Evolutionary conservation across 1,284 basidiomycete species (phyloP).

Genomic region (Heliocybe sulcata): DNA sequence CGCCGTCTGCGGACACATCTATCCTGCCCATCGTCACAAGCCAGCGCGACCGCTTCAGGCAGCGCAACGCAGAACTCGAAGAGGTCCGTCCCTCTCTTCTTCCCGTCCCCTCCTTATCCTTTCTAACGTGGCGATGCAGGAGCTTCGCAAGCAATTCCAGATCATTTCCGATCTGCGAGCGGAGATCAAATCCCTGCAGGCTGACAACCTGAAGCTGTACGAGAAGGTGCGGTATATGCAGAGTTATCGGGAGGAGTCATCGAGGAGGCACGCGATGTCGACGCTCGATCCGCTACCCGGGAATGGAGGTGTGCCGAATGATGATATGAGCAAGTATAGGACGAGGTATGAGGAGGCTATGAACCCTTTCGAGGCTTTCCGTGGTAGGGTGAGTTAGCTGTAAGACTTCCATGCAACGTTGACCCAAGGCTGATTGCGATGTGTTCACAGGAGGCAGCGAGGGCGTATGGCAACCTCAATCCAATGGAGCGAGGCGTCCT

Average conservation of each 20-base stretch:
- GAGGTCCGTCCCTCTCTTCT: slow-evolving; percentile 47
- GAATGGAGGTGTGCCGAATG: slow-evolving; percentile 17
- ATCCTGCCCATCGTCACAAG: slow-evolving; percentile 95
- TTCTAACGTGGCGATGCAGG: slow-evolving; percentile 34
- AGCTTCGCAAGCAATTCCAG: slow-evolving; percentile 91
- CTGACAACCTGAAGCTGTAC: slow-evolving; percentile 91
- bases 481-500: slow-evolving; percentile 88
- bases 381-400: slow-evolving; percentile 71
- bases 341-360: slow-evolving; percentile 92
- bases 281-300: slow-evolving; percentile 62
- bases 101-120: slow-evolving; percentile 1
- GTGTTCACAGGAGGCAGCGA: slow-evolving; percentile 73
- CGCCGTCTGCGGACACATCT: slow-evolving; percentile 76
- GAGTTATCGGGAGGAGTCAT: slow-evolving; percentile 75
- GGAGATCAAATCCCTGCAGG: slow-evolving; percentile 85
- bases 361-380: slow-evolving; percentile 97
- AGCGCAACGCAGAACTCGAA: slow-evolving; percentile 93
- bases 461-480: slow-evolving; percentile 88
- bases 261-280: slow-evolving; percentile 39
- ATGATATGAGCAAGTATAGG: slow-evolving; percentile 85
- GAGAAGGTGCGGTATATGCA: slow-evolving; percentile 98
- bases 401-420: no score
- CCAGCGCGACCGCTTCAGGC: slow-evolving; percentile 92
- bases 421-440: background rate
- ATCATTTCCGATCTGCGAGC: slow-evolving; percentile 84